Conservation (phyloP, 176 grass and related monocot species). For the Oryza brachyantha region DNA sequence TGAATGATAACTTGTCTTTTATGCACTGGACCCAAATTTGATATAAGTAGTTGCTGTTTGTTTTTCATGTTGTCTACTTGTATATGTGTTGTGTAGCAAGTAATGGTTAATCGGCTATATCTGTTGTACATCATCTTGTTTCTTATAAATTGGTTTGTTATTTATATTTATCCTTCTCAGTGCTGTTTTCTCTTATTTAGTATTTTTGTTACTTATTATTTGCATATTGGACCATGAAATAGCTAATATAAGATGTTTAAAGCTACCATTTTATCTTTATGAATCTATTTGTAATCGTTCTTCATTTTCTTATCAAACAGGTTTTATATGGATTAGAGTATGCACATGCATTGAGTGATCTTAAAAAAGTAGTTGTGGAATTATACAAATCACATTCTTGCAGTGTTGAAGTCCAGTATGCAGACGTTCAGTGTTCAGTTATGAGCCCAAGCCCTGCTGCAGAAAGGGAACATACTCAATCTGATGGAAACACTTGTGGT, state of each 20-base stretch:
- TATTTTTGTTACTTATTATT: not conserved
- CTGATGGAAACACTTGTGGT: conserved; percentile 6
- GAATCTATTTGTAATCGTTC: conserved; percentile 12
- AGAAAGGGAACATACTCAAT: conserved; percentile 22
- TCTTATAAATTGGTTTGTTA: not conserved
- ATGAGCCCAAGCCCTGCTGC: conserved; percentile 52
- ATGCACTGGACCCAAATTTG: not conserved
- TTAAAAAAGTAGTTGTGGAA: conserved; percentile 44
- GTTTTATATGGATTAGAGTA: conserved; percentile 90
- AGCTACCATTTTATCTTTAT: not conserved
- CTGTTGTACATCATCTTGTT: not conserved
- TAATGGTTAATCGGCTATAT: conserved; percentile 15
- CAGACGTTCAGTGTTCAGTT: conserved; percentile 55
- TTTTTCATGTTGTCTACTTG: not conserved
- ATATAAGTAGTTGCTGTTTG: not conserved
- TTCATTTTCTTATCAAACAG: conserved; percentile 33
- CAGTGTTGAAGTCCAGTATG: conserved; percentile 50
- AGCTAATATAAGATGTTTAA: conserved; percentile 4
- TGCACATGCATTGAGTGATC: conserved; percentile 58
- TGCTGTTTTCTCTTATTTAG: not conserved
- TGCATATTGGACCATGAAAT: not conserved
- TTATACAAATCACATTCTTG: conserved; percentile 32
- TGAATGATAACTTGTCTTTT: not conserved
- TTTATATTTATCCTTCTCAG: no score
- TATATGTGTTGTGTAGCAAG: not conserved